Conservation (phyloP, 192 early-diverging fungal genomes). For the Podila minutissima region DNA sequence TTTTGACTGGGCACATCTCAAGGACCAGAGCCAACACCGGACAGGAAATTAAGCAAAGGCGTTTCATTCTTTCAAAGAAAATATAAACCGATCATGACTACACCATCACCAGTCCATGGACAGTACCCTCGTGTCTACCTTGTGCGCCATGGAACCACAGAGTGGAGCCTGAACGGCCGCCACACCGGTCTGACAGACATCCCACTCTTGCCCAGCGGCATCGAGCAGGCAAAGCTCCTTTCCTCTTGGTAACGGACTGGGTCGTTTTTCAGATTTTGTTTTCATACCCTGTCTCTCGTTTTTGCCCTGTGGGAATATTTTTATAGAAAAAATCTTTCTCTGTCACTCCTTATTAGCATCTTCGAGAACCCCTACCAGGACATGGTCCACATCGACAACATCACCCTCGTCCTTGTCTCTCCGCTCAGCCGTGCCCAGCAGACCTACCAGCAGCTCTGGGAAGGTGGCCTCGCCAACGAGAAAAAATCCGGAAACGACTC, state of each 20-base stretch:
- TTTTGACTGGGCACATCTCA: not conserved
- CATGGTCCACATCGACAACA: slow-evolving; percentile 52
- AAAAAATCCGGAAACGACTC: not conserved
- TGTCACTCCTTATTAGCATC: slow-evolving; percentile 8
- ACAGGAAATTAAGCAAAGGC: not conserved
- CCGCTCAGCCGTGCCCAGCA: slow-evolving; percentile 53
- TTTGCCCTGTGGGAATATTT: too few species aligned
- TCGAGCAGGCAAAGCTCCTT: slow-evolving; percentile 42
- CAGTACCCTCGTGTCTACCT: slow-evolving; percentile 53
- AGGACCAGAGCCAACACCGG: not conserved
- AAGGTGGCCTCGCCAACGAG: slow-evolving; percentile 16
- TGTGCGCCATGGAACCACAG: slow-evolving; percentile 59
- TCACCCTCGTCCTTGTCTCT: slow-evolving; percentile 43
- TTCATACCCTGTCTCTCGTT: too few species aligned
- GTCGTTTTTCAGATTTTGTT: not conserved
- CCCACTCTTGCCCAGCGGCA: slow-evolving; percentile 44
- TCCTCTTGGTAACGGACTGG: slow-evolving; percentile 30
- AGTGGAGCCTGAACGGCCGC: slow-evolving; percentile 58
- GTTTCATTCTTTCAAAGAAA: not conserved
- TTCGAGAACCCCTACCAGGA: slow-evolving; percentile 58
- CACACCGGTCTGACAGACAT: slow-evolving; percentile 55
- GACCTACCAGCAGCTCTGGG: slow-evolving; percentile 36
- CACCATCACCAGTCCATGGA: slow-evolving; percentile 35
- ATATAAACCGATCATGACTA: slow-evolving; percentile 15
- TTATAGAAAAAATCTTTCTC: not conserved